Base-by-base conservation (phyloP, 1,284 basidiomycete species). In the Porodaedalea pini region DNA sequence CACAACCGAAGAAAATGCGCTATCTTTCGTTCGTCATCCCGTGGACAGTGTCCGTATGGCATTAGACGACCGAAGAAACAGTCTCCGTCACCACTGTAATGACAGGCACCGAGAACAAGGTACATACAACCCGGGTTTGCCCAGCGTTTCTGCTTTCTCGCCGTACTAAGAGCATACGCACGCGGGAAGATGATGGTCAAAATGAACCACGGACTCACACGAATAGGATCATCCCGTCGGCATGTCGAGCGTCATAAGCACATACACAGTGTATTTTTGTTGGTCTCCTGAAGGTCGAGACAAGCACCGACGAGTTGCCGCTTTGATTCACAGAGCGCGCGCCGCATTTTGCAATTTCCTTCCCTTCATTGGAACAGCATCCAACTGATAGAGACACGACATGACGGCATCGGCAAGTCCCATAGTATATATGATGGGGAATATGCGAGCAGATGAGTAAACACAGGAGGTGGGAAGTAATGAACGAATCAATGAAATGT, bases 261-360 rank as follows among this genome's bases (percentile, higher is more conserved):
- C 2, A 21, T 10, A n/a, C 3, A 23, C 21, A 23, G 4, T 8
- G 25, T 47, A 47, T n/a, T 15, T 47, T 36, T 50, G 29, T 36
- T 31, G 5, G 2, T 47, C 25, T 21, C 15, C 32, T 34, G 27
- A 15, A 50, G 7, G n/a, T 32, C n/a, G 29, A 29, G 36, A 50
- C 31, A 50, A 50, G 34, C 48, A 19, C 48, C 48, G 48, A 50
- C 48, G 8, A 50, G 29, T 27, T 54, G 23, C 52, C 54, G 54
- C 47, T 36, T 21, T 49, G 25, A 29, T 37, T 29, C 31, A 29
- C 21, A 15, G 44, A n/a, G 31, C 11, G 19, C 21, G 44, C n/a
- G n/a, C n/a, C n/a, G n/a, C n/a, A n/a, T n/a, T n/a, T n/a, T n/a
- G n/a, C n/a, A n/a, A n/a, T n/a, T n/a, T n/a, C n/a, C n/a, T n/a